Evolutionary conservation across 1,284 basidiomycete species (phyloP), one percentile per base, ranked within the genome.

Genomic region (Trichosporon coremiiforme): DNA sequence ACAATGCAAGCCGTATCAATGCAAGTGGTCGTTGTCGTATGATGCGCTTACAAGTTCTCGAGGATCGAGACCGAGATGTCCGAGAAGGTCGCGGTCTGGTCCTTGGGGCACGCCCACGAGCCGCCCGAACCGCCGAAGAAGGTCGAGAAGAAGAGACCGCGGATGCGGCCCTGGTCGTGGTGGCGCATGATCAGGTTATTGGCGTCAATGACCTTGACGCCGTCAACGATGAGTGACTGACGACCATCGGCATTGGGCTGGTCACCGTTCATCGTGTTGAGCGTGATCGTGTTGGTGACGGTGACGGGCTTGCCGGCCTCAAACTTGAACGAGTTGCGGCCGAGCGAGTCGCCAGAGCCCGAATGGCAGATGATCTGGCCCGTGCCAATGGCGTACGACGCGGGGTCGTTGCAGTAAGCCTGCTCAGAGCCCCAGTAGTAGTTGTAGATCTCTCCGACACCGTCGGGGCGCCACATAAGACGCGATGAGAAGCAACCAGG

Each of bases 401-500:
- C 15, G 31, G 66, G 66, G 66, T 66, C 66, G 53, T 33, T 57
- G 64, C 67, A 68, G 67, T 68, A 68, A 12, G 67, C 67, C 67
- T 68, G 67, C 67, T 38, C n/a, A 20, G 47, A 36, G 36, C 47
- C 47, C 64, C 36, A 62, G 60, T 76, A 70, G 70, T 83, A 83
- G 73, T 82, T 80, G 74, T 83, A 83, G 20, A 81, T 68, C 71
- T 83, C 81, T 36, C 80, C 81, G 36, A 70, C 68, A 36, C 79
- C 79, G 65, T 80, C 70, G 3, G 75, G 69, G 55, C 81, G 75
- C 80, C 83, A 85, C 79, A 85, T 85, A 69, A 84, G 75, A 35
- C 85, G 69, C 1, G 79, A 76, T 25, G 77, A 79, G 78, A 82
- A 85, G 73, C 84, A 85, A 12, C 70, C 67, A 57, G 78, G 75